phyloP scores from a whole-genome alignment of 371 early-diverging fungal genomes.

The Zychaea mexicana region DNA sequence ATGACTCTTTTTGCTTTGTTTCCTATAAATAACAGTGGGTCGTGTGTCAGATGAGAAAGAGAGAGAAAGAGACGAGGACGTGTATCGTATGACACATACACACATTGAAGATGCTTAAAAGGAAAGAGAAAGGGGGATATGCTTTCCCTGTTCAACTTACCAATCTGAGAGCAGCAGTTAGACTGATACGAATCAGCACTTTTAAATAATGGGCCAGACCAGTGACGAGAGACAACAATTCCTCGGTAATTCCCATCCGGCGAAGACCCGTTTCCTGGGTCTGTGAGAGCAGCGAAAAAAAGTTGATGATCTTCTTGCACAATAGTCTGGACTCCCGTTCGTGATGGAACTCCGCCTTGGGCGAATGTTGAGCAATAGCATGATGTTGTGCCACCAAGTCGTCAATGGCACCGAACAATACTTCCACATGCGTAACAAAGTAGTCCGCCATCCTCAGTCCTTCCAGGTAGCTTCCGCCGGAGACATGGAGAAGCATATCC shows the following conservation, averaged over 20 bases:
- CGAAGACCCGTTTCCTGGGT: constrained; percentile 61
- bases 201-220: constrained; percentile 93
- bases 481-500: constrained; percentile 93
- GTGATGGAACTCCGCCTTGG: constrained; percentile 61
- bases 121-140: not conserved
- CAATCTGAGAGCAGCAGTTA: constrained; percentile 86
- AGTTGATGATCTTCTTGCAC: constrained; percentile 88
- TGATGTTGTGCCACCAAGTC: constrained; percentile 44
- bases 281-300: constrained; percentile 88
- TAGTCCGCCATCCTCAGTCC: constrained; percentile 88
- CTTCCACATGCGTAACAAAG: constrained; percentile 93
- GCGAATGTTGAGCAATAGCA: too few relatives aligned
- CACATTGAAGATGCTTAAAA: not conserved
- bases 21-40: constrained; percentile 66
- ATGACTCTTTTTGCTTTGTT: constrained; percentile 18
- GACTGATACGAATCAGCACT: constrained; percentile 84
- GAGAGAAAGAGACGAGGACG: too few relatives aligned
- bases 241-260: constrained; percentile 82
- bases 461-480: constrained; percentile 80
- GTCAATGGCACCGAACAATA: constrained; percentile 90
- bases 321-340: constrained; percentile 89
- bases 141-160: constrained; percentile 38
- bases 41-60: constrained; percentile 87
- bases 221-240: constrained; percentile 88
- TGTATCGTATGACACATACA: constrained; percentile 15